phyloP scores from a whole-genome alignment of 2,329 filamentous ascomycete species.

The Cercospora sp. region DNA sequence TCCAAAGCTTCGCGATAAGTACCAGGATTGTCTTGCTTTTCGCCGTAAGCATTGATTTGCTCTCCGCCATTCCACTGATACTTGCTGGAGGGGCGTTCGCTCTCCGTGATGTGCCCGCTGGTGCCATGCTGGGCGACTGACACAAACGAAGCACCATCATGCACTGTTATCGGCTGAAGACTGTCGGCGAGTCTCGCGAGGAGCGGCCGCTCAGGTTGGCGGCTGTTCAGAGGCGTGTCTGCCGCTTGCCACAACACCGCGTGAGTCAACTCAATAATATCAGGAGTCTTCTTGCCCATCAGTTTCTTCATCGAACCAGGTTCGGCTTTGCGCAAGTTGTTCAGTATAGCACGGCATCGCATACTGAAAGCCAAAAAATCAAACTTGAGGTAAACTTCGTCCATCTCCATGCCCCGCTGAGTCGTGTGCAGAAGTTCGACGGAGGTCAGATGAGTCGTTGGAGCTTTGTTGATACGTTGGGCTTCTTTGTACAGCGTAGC shows the following conservation, averaged over 20 bases:
- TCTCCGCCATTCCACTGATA: neutral
- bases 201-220: neutral
- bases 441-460: neutral
- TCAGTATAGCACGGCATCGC: neutral
- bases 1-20: neutral
- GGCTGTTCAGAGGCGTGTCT: neutral
- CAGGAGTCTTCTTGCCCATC: neutral
- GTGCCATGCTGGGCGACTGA: neutral
- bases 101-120: neutral
- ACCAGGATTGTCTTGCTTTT: neutral
- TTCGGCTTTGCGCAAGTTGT: neutral
- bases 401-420: neutral
- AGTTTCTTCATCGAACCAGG: neutral
- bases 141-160: neutral
- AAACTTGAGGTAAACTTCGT: slow-evolving; percentile 3
- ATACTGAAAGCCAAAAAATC: neutral
- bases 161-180: neutral
- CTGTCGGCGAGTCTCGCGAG: neutral
- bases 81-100: neutral
- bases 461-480: neutral
- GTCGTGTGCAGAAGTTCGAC: neutral
- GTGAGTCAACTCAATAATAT: neutral
- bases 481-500: neutral
- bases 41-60: neutral
- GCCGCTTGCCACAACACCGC: slow-evolving; percentile 2